Evolutionary conservation across 805 yeast genomes (phyloP).

Genomic region (Pichia occidentalis): DNA sequence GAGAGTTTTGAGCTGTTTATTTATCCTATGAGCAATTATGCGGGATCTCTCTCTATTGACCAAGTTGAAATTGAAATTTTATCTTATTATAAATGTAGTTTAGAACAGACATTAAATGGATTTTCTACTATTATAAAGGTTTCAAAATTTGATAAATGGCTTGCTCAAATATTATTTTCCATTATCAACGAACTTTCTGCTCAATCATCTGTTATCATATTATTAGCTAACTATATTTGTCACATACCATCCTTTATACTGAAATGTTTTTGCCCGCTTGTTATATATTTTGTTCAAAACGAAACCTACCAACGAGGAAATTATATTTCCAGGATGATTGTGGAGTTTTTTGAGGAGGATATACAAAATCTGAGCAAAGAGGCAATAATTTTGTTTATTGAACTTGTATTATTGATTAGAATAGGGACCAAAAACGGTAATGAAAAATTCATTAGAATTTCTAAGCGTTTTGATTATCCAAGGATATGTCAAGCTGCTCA

Average conservation of each 20-base stretch:
- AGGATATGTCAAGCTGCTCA: conserved; percentile 30
- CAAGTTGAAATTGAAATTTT: conserved; percentile 17
- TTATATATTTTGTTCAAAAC: conserved; percentile 24
- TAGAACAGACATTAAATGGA: conserved; percentile 14
- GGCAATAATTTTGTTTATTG: conserved; percentile 23
- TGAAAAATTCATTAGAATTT: conserved; percentile 27
- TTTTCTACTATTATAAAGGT: conserved; percentile 13
- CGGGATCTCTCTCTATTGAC: conserved; percentile 30
- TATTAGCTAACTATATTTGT: conserved; percentile 30
- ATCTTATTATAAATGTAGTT: conserved; percentile 11
- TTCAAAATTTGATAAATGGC: conserved; percentile 26
- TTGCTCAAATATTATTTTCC: conserved; percentile 28
- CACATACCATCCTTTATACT: conserved; percentile 24
- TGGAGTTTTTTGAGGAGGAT: conserved; percentile 20
- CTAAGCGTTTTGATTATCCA: conserved; percentile 26
- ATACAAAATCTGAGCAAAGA: conserved; percentile 9
- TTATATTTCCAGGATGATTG: conserved; percentile 18
- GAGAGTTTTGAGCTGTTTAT: conserved; percentile 19
- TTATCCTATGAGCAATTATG: conserved; percentile 31
- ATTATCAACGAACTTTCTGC: conserved; percentile 30
- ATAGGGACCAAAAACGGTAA: conserved; percentile 31
- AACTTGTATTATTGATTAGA: conserved; percentile 33
- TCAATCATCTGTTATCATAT: conserved; percentile 27
- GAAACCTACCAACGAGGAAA: conserved; percentile 18
- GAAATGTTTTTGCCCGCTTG: conserved; percentile 24